Percentiles rank a stretch among this genome's conserved stretches.
Evolutionary conservation across 306 rosid species (phyloP).

Genomic region (Alnus glutinosa): DNA sequence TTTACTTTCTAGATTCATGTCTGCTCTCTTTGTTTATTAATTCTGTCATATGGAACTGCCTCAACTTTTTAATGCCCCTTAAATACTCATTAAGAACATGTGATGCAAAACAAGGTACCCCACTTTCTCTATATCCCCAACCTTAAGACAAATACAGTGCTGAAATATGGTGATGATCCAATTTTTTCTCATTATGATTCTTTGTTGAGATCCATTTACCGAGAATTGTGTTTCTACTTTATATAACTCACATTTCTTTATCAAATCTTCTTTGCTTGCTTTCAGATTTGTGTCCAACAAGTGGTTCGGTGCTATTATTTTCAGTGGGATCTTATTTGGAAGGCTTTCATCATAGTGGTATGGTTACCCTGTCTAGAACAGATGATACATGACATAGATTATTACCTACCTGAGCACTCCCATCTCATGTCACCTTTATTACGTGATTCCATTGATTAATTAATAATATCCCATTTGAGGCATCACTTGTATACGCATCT

Average conservation of each 20-base stretch:
- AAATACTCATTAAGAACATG: neutral
- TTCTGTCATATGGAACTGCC: neutral
- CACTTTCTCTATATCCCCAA: neutral
- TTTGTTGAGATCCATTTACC: too few relatives aligned
- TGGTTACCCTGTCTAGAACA: neutral
- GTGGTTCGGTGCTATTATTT: slow-evolving; percentile 93
- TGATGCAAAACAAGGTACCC: neutral
- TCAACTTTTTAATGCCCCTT: neutral
- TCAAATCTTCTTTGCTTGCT: slow-evolving; percentile 8
- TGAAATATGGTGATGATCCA: neutral
- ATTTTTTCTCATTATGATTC: neutral
- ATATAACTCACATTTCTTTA: slow-evolving; percentile 8
- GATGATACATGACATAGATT: neutral
- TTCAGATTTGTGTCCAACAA: slow-evolving; percentile 88
- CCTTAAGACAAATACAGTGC: neutral
- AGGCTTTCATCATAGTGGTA: slow-evolving; percentile 51
- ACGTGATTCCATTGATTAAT: neutral
- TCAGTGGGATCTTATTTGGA: slow-evolving; percentile 77
- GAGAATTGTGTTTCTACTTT: too few relatives aligned
- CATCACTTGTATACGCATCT: neutral
- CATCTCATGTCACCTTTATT: neutral
- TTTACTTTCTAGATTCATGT: neutral
- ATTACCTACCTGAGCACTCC: neutral
- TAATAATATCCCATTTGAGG: neutral
- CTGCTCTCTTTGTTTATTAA: neutral